Evolutionary conservation across 2,329 filamentous ascomycete species (phyloP).

Genomic region (Neonectria coccinea): DNA sequence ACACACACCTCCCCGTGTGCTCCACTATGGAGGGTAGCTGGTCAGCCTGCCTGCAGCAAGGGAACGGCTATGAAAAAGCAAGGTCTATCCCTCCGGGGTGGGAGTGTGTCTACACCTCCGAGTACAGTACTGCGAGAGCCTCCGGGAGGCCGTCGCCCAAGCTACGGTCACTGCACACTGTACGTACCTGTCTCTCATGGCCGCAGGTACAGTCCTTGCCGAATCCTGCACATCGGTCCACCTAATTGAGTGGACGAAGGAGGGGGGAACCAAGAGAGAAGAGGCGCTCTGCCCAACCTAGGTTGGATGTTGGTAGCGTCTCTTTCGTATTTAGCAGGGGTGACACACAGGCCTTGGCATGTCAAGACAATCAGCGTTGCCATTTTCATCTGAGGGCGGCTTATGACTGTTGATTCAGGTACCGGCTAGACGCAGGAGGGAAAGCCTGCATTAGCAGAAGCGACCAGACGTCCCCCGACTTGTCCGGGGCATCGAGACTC

Average conservation of each 20-base stretch:
- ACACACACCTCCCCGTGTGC: constrained; percentile 25
- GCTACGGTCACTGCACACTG: constrained; percentile 16
- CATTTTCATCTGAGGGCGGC: constrained; percentile 41
- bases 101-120: constrained; percentile 29
- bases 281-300: constrained; percentile 39
- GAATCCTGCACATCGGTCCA: constrained; percentile 48
- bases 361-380: constrained; percentile 50
- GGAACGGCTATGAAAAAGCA: constrained; percentile 33
- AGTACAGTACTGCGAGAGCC: constrained; percentile 32
- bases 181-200: constrained; percentile 40
- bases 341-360: constrained; percentile 51
- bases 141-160: constrained; percentile 22
- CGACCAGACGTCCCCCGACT: constrained; percentile 37
- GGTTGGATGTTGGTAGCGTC: constrained; percentile 45
- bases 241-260: constrained; percentile 31
- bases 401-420: constrained; percentile 48
- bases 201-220: constrained; percentile 49
- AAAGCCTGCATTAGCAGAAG: constrained; percentile 44
- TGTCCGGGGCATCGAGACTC: constrained; percentile 43
- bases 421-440: constrained; percentile 46
- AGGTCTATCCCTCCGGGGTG: constrained; percentile 31
- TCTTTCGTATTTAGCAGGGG: constrained; percentile 42
- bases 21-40: constrained; percentile 28
- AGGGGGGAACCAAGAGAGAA: constrained; percentile 28
- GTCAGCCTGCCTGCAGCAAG: constrained; percentile 34